Conservation (phyloP, 805 yeast species). For the Spathaspora hagerdaliae region DNA sequence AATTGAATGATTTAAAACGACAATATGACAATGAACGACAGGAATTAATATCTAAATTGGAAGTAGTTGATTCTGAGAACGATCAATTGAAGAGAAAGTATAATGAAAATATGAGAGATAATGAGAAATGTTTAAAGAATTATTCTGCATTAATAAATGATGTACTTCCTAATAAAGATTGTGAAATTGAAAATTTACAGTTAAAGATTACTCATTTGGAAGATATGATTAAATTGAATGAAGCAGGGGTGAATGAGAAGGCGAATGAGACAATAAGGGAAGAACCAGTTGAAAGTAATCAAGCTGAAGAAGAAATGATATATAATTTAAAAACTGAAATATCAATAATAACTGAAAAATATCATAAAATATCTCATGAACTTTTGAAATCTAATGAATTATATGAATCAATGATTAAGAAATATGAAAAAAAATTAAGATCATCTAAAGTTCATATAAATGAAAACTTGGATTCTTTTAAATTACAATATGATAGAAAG, state of each 20-base stretch:
- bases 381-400: conserved; percentile 11
- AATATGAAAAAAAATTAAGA: conserved; percentile 19
- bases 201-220: conserved; percentile 11
- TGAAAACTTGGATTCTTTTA: conserved; percentile 19
- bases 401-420: conserved; percentile 13
- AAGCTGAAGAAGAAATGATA: neutral
- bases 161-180: conserved; percentile 19
- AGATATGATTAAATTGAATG: neutral
- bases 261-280: neutral
- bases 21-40: conserved; percentile 7
- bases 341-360: conserved; percentile 15
- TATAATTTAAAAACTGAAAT: conserved; percentile 14
- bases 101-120: conserved; percentile 7
- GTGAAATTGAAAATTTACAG: conserved; percentile 16
- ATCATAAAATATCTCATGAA: conserved; percentile 14
- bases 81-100: conserved; percentile 3
- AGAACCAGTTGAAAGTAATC: neutral
- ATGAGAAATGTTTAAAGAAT: conserved; percentile 5
- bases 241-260: neutral
- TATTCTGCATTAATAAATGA: conserved; percentile 10
- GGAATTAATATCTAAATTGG: conserved; percentile 6
- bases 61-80: conserved; percentile 8
- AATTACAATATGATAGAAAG: conserved; percentile 28
- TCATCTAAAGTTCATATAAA: conserved; percentile 23
- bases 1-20: conserved; percentile 5